Conservation (phyloP, 306 rosid species). For the Quercus bicolor region DNA sequence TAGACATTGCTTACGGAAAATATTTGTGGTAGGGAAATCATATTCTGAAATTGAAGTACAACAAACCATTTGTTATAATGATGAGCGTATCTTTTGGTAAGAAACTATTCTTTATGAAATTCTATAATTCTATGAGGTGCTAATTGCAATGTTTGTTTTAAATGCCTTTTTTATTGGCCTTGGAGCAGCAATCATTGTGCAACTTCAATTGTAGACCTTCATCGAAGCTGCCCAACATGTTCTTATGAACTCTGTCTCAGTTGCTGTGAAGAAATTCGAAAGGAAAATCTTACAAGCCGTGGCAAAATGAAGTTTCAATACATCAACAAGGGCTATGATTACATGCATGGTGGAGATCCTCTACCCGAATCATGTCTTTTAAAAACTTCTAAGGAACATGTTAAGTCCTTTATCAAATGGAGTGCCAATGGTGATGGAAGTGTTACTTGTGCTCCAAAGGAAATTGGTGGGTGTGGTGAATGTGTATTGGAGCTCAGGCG, state of each 20-base stretch:
- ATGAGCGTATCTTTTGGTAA: conserved; percentile 81
- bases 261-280: conserved; percentile 69
- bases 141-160: background rate
- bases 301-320: conserved; percentile 55
- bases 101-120: conserved; percentile 17
- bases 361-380: conserved; percentile 25
- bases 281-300: conserved; percentile 44
- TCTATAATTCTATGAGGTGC: conserved; percentile 16
- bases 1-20: conserved; percentile 7
- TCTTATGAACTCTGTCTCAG: conserved; percentile 65
- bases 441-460: conserved; percentile 57
- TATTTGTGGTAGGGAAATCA: conserved; percentile 40
- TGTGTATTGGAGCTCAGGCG: conserved; percentile 54
- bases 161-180: conserved; percentile 6
- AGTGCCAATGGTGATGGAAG: conserved; percentile 44
- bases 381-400: conserved; percentile 26
- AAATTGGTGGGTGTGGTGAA: conserved; percentile 63
- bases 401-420: conserved; percentile 40
- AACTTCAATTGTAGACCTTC: conserved; percentile 74
- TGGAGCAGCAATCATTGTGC: conserved; percentile 76
- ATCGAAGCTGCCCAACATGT: conserved; percentile 71
- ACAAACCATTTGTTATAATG: conserved; percentile 46
- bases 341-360: conserved; percentile 79
- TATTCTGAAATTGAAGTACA: conserved; percentile 40
- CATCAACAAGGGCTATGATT: conserved; percentile 56